Conservation (phyloP, 2,329 filamentous ascomycete genomes). For the Talaromyces pinophilus region DNA sequence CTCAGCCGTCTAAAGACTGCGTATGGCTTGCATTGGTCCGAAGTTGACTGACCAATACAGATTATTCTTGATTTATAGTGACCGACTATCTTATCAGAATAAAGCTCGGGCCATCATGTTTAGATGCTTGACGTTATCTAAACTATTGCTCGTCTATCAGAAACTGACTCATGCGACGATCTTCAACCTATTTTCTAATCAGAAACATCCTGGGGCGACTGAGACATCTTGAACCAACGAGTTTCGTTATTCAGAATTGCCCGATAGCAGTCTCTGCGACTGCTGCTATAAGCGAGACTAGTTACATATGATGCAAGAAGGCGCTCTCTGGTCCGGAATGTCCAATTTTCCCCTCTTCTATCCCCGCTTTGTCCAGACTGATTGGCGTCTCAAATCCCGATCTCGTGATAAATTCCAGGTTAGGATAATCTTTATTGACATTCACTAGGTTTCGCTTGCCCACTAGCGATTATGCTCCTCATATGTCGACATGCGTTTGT, state of each 20-base stretch:
- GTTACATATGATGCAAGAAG: slow-evolving; percentile 4
- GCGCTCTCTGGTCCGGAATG: not conserved
- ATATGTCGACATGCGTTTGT: not conserved
- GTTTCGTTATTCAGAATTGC: not conserved
- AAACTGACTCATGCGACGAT: slow-evolving; percentile 10
- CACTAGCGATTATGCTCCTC: not conserved
- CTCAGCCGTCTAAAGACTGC: slow-evolving; percentile 9
- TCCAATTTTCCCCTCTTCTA: slow-evolving; percentile 5
- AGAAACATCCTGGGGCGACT: not conserved
- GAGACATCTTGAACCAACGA: not conserved
- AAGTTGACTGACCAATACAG: not conserved
- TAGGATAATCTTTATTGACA: not conserved
- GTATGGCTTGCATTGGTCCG: slow-evolving; percentile 13
- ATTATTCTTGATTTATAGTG: not conserved
- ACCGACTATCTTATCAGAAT: not conserved
- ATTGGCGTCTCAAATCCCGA: not conserved
- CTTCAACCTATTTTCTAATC: not conserved
- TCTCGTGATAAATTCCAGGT: not conserved
- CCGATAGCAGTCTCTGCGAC: not conserved
- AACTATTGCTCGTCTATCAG: slow-evolving; percentile 4
- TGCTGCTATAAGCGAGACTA: not conserved
- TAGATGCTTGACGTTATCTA: slow-evolving; percentile 7
- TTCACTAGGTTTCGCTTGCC: not conserved
- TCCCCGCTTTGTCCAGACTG: slow-evolving; percentile 10
- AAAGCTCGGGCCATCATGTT: slow-evolving; percentile 7